These are phyloP conservation scores for Ilyonectria mors-panacis DNA, from an alignment of 2,329 filamentous ascomycete species.

Conservation along the genomic window DNA sequence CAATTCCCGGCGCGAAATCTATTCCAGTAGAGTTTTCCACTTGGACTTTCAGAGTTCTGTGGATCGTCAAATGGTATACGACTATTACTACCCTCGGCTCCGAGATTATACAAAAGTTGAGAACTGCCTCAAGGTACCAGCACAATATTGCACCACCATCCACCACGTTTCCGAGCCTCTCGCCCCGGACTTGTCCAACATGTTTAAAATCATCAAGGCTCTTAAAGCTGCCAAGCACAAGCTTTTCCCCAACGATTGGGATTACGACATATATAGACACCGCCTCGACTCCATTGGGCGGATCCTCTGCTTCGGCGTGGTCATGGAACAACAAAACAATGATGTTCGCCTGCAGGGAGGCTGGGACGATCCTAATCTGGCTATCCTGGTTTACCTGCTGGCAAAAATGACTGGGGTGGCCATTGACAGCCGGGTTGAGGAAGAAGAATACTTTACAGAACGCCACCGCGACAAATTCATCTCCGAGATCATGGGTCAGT, in stretches of 20 bases:
- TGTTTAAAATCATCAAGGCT: constrained; percentile 23
- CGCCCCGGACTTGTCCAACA: constrained; percentile 31
- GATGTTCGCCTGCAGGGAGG: constrained; percentile 12
- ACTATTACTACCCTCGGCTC: constrained; percentile 16
- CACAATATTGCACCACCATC: constrained; percentile 28
- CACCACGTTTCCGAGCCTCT: constrained; percentile 33
- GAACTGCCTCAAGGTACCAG: constrained; percentile 29
- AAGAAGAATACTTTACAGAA: not conserved
- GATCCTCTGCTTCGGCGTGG: constrained; percentile 34
- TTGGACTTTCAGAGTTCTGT: constrained; percentile 26
- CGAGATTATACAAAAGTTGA: constrained; percentile 24
- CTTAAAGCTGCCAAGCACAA: constrained; percentile 9
- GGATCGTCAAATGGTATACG: constrained; percentile 24
- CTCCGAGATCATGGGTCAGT: constrained; percentile 17
- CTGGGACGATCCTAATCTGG: constrained; percentile 31
- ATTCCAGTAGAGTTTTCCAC: constrained; percentile 8
- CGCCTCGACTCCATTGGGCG: constrained; percentile 22
- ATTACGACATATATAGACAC: not conserved
- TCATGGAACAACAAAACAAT: constrained; percentile 10
- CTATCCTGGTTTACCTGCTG: constrained; percentile 29
- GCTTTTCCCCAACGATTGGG: constrained; percentile 27
- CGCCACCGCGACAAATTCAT: constrained; percentile 22
- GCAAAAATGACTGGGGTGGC: not conserved
- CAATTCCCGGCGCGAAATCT: not conserved
- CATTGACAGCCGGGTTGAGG: not conserved